Evolutionary conservation across 2,329 filamentous ascomycete genomes (phyloP).

Genomic region (Pseudopithomyces chartarum): DNA sequence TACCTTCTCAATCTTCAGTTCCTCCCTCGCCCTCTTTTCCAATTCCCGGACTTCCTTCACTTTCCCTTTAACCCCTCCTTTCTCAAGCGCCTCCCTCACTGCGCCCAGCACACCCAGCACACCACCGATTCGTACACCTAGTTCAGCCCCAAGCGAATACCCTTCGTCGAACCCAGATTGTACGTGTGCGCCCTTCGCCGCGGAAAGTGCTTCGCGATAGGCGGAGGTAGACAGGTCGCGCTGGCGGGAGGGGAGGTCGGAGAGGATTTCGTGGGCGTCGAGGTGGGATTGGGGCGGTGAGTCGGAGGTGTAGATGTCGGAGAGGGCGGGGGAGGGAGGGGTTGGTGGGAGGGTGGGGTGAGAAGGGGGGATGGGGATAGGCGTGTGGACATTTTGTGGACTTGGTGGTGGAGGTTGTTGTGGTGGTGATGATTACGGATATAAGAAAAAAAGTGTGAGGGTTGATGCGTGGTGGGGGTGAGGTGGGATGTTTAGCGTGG

Average conservation of each 20-base stretch:
- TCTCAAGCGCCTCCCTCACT: constrained; percentile 57
- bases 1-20: constrained; percentile 65
- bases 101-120: constrained; percentile 80
- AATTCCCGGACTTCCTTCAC: constrained; percentile 34
- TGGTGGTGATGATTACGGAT: too few species aligned
- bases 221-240: constrained; percentile 81
- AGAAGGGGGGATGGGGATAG: constrained; percentile 54
- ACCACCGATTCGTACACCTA: constrained; percentile 76
- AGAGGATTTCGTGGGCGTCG: constrained; percentile 55
- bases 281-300: not conserved
- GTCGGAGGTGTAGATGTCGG: not conserved
- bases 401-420: constrained; percentile 33
- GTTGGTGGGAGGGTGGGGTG: not conserved
- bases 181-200: constrained; percentile 75
- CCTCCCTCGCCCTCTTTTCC: constrained; percentile 56
- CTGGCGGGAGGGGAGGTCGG: constrained; percentile 77
- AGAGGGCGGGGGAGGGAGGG: constrained; percentile 7
- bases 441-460: too few species aligned
- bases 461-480: too few species aligned
- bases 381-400: constrained; percentile 38
- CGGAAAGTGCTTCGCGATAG: constrained; percentile 84
- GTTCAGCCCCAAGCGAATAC: constrained; percentile 78
- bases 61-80: constrained; percentile 28
- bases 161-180: constrained; percentile 93
- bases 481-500: not conserved